Percentiles rank a stretch among this genome's conserved stretches.
These are phyloP conservation scores for Hirsutella minnesotensis DNA, from an alignment of 2,329 filamentous ascomycete species.

Conservation along the genomic window DNA sequence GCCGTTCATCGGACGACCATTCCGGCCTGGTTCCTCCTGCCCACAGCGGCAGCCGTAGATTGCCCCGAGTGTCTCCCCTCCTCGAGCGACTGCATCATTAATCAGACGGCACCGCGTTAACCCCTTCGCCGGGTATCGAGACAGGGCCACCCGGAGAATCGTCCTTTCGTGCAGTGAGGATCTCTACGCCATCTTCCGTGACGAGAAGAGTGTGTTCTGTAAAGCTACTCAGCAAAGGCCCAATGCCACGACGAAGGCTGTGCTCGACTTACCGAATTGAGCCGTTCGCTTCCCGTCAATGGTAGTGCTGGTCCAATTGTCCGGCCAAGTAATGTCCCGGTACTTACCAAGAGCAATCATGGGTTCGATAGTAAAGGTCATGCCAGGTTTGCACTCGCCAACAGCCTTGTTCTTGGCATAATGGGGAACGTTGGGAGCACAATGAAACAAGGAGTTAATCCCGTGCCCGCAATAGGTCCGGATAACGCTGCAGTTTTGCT, in stretches of 20 bases:
- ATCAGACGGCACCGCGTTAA: not conserved
- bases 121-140: not conserved
- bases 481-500: conserved; percentile 75
- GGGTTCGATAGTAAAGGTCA: conserved; percentile 98
- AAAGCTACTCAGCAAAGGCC: conserved; percentile 10
- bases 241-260: too few relatives aligned
- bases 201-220: conserved; percentile 73
- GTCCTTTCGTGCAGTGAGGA: conserved; percentile 61
- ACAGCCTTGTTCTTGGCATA: conserved; percentile 98
- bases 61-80: too few relatives aligned
- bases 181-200: conserved; percentile 70
- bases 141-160: conserved; percentile 63
- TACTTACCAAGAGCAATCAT: conserved; percentile 94
- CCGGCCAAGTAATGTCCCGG: conserved; percentile 90
- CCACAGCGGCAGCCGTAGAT: too few relatives aligned
- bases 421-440: conserved; percentile 86
- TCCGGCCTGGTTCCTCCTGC: too few relatives aligned
- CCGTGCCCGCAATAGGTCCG: conserved; percentile 95
- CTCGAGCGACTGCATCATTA: not conserved
- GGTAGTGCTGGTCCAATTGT: conserved; percentile 96
- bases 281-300: conserved; percentile 81
- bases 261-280: conserved; percentile 61
- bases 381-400: conserved; percentile 84
- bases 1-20: too few relatives aligned
- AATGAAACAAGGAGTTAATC: conserved; percentile 88